Evolutionary conservation across 345 rosid genomes (phyloP), one percentile per base, ranked within the genome.

Genomic region (Sapria himalayana): DNA sequence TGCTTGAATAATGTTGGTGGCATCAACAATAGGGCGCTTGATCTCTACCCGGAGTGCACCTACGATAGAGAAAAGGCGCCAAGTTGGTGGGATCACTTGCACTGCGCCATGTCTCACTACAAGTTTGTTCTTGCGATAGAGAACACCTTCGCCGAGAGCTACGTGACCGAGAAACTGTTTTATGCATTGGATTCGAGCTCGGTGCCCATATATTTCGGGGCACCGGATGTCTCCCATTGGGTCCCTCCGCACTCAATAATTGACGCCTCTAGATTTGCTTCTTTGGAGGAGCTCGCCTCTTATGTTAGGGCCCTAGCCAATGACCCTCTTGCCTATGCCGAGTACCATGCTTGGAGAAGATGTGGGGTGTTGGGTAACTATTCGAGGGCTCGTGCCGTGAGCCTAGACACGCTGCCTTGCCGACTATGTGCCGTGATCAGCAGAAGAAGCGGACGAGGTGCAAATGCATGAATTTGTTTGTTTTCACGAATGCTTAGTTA

Each of bases 41-140:
- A 76, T 21, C 52, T 74, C 51, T 85, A 85, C 42, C 84, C 82
- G 2, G 79, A 78, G 42, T 86, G 97, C 31, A 52, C 67, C 3
- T 37, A 54, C 1, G 73, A 67, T 25, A 65, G 62, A 24, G 66
- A 47, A 22, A 34, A 52, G 20, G 12, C 19, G 12, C 76, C 78
- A 7, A 78, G 65, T 69, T 86, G 97, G 94, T 81, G 89, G 64
- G 92, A 78, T 48, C 94, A 86, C 42, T 59, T 81, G 33, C 94
- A 86, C 37, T 86, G 97, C 41, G 76, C 89, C 38, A 81, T 81
- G 97, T 86, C 97, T 57, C 79, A 81, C 52, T 81, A 86, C 70
- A 81, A 86, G 53, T 81, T 86, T 43, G 85, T 72, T 12, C 92
- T 86, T 3, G 94, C 97, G 2, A 78, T 86, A 1, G 97, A 86